These are phyloP conservation scores for Myxozyma neotropica DNA, from an alignment of 805 yeast genomes.

Conservation along the genomic window DNA sequence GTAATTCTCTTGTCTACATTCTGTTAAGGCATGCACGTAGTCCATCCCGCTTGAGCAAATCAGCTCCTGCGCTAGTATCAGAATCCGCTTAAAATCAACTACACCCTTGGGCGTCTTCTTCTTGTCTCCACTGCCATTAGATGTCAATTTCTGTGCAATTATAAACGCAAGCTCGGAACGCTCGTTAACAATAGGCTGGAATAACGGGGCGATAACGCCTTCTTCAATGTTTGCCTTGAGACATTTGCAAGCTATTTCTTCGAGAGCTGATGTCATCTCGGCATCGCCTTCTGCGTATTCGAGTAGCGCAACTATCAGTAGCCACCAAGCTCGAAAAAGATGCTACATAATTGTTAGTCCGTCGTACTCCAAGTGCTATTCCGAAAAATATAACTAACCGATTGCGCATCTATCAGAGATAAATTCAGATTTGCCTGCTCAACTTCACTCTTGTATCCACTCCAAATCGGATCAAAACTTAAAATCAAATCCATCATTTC, in stretches of 20 bases:
- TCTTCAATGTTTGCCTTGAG: constrained; percentile 55
- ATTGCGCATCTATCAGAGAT: constrained; percentile 67
- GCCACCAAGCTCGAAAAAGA: constrained; percentile 77
- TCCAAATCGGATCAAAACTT: constrained; percentile 51
- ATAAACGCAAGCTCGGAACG: constrained; percentile 70
- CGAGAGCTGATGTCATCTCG: constrained; percentile 23
- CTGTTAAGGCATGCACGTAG: constrained; percentile 49
- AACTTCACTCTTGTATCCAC: constrained; percentile 53
- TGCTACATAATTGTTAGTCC: no score
- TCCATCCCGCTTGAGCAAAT: constrained; percentile 42
- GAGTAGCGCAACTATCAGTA: constrained; percentile 64
- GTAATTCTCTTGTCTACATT: constrained; percentile 37
- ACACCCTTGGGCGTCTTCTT: no score
- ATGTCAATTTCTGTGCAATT: constrained; percentile 39
- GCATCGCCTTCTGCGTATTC: constrained; percentile 43
- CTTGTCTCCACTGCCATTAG: constrained; percentile 20
- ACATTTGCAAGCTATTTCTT: constrained; percentile 50
- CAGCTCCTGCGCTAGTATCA: constrained; percentile 38
- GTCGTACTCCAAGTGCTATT: constrained; percentile 2
- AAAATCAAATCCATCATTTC: constrained; percentile 64
- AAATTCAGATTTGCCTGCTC: constrained; percentile 61
- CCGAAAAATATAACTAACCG: constrained; percentile 38
- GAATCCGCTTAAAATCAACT: constrained; percentile 44
- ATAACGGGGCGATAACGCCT: constrained; percentile 54
- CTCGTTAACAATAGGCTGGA: constrained; percentile 57